These are phyloP conservation scores for Fusarium sp. DNA, from an alignment of 2,329 filamentous ascomycete species.

Conservation along the genomic window DNA sequence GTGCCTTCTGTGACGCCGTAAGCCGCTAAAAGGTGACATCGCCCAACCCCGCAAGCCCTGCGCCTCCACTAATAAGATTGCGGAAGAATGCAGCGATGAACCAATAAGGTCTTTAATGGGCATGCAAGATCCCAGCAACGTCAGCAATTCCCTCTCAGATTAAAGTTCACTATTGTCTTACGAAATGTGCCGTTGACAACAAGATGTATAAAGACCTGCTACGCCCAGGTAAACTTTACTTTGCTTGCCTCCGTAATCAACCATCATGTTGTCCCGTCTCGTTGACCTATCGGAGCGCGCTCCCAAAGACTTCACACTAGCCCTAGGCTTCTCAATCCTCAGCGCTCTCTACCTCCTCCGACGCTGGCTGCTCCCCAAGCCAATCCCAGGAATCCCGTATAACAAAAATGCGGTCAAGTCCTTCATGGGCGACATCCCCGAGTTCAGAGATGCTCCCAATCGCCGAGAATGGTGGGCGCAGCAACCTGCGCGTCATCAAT, in stretches of 20 bases:
- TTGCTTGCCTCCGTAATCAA: neutral
- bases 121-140: neutral
- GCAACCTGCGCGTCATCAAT: constrained; percentile 17
- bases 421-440: constrained; percentile 21
- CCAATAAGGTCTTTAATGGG: neutral
- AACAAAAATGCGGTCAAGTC: constrained; percentile 22
- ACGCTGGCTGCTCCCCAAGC: constrained; percentile 12
- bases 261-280: neutral
- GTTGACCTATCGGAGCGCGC: neutral
- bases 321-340: neutral
- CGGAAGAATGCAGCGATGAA: neutral
- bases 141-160: neutral
- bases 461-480: constrained; percentile 16
- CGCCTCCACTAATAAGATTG: neutral
- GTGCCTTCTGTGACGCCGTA: neutral
- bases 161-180: neutral
- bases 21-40: neutral
- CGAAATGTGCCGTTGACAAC: accelerated
- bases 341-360: neutral
- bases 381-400: constrained; percentile 22
- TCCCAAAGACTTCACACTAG: neutral
- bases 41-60: neutral
- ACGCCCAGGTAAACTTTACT: accelerated
- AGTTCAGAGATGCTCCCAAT: constrained; percentile 1
- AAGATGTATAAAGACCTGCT: neutral